A percentile compares a stretch with the other conserved stretches of the same genome.
phyloP scores from a whole-genome alignment of 2,329 filamentous ascomycete species.

The Aspergillus costaricaensis region DNA sequence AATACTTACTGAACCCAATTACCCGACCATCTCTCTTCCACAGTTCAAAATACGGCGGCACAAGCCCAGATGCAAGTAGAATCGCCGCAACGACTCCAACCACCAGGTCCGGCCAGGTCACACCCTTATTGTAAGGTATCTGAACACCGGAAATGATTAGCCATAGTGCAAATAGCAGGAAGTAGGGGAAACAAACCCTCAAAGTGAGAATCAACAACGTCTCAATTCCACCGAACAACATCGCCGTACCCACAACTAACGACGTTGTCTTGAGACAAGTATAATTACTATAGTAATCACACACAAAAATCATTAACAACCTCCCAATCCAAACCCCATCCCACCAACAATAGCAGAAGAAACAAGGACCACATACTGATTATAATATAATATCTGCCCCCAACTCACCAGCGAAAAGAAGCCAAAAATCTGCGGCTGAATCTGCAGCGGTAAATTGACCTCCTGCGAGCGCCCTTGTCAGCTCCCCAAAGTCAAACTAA shows the following conservation, averaged over 20 bases:
- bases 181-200: slow-evolving; percentile 42
- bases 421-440: slow-evolving; percentile 58
- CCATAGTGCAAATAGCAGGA: neutral
- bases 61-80: slow-evolving; percentile 57
- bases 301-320: slow-evolving; percentile 9
- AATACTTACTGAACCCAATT: slow-evolving; percentile 58
- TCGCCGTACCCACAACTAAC: slow-evolving; percentile 43
- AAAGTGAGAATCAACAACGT: slow-evolving; percentile 60
- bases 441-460: slow-evolving; percentile 57
- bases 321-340: too few relatives aligned
- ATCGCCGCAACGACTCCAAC: slow-evolving; percentile 62
- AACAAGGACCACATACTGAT: slow-evolving; percentile 40
- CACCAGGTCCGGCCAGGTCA: slow-evolving; percentile 56
- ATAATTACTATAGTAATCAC: slow-evolving; percentile 21
- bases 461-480: slow-evolving; percentile 39
- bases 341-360: too few relatives aligned
- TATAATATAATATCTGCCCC: slow-evolving; percentile 56
- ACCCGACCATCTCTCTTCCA: slow-evolving; percentile 64
- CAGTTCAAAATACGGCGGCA: slow-evolving; percentile 64
- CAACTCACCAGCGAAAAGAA: slow-evolving; percentile 53
- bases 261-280: slow-evolving; percentile 52
- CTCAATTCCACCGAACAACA: slow-evolving; percentile 57
- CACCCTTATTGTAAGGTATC: slow-evolving; percentile 57
- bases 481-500: neutral
- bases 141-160: slow-evolving; percentile 23